phyloP scores from a whole-genome alignment of 2,329 filamentous ascomycete genomes.

The Scopulariopsis brevicaulis region DNA sequence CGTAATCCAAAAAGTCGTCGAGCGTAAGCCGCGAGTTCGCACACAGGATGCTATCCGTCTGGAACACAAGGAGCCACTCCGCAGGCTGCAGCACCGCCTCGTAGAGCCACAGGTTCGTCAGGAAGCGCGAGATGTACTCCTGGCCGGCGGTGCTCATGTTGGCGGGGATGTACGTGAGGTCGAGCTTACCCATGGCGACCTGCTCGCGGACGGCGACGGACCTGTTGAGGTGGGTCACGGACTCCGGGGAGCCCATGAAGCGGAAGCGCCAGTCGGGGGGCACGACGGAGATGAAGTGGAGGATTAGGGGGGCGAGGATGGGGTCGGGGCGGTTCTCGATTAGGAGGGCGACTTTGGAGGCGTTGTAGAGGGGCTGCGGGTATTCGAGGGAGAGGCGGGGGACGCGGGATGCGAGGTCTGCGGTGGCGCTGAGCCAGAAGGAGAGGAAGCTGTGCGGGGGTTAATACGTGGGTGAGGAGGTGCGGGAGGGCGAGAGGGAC shows the following conservation, averaged over 20 bases:
- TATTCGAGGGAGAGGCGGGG: conserved; percentile 21
- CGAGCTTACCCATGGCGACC: conserved; percentile 31
- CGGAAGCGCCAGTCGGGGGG: conserved; percentile 46
- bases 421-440: conserved; percentile 11
- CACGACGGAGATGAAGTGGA: conserved; percentile 45
- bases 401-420: conserved; percentile 12
- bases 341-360: conserved; percentile 41
- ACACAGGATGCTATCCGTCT: conserved; percentile 43
- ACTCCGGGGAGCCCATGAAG: conserved; percentile 39
- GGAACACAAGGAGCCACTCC: conserved; percentile 43
- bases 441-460: conserved; percentile 7
- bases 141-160: conserved; percentile 38
- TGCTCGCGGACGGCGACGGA: conserved; percentile 33
- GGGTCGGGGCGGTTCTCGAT: conserved; percentile 39
- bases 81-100: conserved; percentile 33
- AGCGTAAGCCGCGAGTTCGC: conserved; percentile 34
- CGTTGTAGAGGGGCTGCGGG: conserved; percentile 26
- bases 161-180: conserved; percentile 36
- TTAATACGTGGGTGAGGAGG: neutral
- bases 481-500: conserved; percentile 6
- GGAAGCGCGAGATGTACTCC: conserved; percentile 39
- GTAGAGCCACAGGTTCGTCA: conserved; percentile 41
- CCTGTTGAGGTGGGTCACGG: conserved; percentile 30
- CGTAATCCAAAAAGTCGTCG: conserved; percentile 38
- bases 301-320: conserved; percentile 37